Conservation (phyloP, 2,329 filamentous ascomycete genomes). For the Phialemoniopsis sp. region DNA sequence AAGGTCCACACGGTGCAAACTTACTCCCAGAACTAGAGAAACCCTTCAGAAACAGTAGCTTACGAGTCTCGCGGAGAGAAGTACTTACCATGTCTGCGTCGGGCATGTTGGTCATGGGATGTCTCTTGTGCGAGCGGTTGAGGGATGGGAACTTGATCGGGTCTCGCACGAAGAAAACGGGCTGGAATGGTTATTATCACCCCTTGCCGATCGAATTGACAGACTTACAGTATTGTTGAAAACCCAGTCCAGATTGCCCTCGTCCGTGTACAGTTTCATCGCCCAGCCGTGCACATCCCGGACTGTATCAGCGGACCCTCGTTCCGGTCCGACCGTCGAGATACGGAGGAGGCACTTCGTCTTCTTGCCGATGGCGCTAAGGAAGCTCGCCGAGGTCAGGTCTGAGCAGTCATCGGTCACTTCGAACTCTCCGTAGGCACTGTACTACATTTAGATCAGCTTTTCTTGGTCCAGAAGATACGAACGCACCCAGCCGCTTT, state of each 20-base stretch:
- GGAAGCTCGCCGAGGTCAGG: slow-evolving; percentile 49
- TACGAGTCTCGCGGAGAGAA: slow-evolving; percentile 14
- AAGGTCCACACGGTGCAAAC: too few species aligned
- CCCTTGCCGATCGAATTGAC: slow-evolving; percentile 34
- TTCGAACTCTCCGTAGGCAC: slow-evolving; percentile 56
- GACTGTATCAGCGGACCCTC: slow-evolving; percentile 44
- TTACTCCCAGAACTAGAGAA: slow-evolving; percentile 27
- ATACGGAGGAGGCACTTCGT: slow-evolving; percentile 51
- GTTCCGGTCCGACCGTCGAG: slow-evolving; percentile 31
- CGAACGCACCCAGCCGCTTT: not conserved
- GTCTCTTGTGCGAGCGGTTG: slow-evolving; percentile 38
- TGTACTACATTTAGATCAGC: not conserved
- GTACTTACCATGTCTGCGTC: slow-evolving; percentile 39
- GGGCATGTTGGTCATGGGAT: slow-evolving; percentile 34
- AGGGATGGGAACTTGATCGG: slow-evolving; percentile 42
- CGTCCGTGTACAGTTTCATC: slow-evolving; percentile 59
- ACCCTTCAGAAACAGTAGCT: too few species aligned
- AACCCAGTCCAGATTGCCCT: slow-evolving; percentile 58
- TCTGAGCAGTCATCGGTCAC: slow-evolving; percentile 55
- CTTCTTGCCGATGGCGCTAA: slow-evolving; percentile 49
- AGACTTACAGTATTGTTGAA: slow-evolving; percentile 5
- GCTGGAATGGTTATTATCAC: slow-evolving; percentile 35
- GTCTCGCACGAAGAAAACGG: slow-evolving; percentile 42
- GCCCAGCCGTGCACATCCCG: slow-evolving; percentile 63
- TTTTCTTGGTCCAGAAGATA: not conserved